Base-by-base conservation (phyloP, 2,329 filamentous ascomycete genomes). In the Rhytidhysteron rufulum region DNA sequence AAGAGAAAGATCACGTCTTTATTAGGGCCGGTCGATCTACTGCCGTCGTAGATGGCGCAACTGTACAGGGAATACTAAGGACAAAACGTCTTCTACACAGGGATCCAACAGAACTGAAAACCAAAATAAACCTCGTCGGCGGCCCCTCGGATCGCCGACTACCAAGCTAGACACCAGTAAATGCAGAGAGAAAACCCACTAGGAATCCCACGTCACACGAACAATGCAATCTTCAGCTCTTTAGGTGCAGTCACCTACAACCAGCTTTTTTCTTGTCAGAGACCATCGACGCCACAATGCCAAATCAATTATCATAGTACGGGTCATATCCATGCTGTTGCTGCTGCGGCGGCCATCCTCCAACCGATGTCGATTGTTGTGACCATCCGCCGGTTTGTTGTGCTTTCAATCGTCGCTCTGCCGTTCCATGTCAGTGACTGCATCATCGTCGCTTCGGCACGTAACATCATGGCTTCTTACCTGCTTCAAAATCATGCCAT, bases 401-500 rank as follows among this genome's bases (percentile, higher is more conserved):
- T 37, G 57, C 57, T 51, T 63, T 70, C 15, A 69, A 54, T 58
- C 68, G 57, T 41, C 68, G 68, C 55, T 71, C 68, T 70, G 54
- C 55, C 47, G 39, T 38, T 39, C 43, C 42, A 39, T 30, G 55
- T 65, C 47, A 66, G 61, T 47, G 29, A 52, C 41, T 40, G 50
- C 44, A 48, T 45, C 40, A 40, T 47, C 34, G 42, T n/a, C n/a
- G 34, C 21, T 16, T 37, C 31, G 8, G 21, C 35, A 39, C 19
- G 18, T 44, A 39, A 39, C 39, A 31, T 49, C 47, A 31, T 31
- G 40, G 31, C 30, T 7, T 48, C 65, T 64, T 71, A 77, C 80
- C 83, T 66, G 78, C 80, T 74, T 98, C 93, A 62, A 97, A 98
- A 68, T 98, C 93, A 48, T 84, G 86, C 93, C 93, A 98, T 55